Conservation (phyloP, 305 asterid genomes). For the Solanum chacoense region DNA sequence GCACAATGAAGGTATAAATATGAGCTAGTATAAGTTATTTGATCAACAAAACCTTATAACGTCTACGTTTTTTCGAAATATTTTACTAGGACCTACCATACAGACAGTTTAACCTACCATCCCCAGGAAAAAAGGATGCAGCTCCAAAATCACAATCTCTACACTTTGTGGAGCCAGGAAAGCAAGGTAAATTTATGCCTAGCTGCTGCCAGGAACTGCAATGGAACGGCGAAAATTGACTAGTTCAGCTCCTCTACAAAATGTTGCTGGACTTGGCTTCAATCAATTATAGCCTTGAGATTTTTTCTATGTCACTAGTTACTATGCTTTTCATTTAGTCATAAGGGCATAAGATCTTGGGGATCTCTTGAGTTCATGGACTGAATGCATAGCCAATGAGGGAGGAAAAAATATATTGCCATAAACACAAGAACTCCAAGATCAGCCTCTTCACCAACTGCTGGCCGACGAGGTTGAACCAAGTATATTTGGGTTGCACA, state of each 20-base stretch:
- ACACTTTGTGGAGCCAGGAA: not conserved
- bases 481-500: conserved; percentile 69
- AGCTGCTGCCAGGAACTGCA: not conserved
- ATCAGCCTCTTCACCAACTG: conserved; percentile 94
- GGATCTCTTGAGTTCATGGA: conserved; percentile 60
- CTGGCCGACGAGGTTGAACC: conserved; percentile 62
- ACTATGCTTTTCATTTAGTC: not conserved
- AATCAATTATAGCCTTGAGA: not conserved
- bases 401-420: conserved; percentile 54
- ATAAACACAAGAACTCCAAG: conserved; percentile 73
- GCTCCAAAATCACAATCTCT: not conserved
- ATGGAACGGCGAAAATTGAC: not conserved
- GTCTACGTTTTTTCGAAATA: not conserved
- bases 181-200: not conserved
- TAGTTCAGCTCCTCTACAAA: not conserved
- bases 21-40: not conserved
- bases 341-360: conserved; percentile 42
- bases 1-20: not conserved
- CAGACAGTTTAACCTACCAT: not conserved
- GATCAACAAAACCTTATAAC: not conserved
- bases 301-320: not conserved
- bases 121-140: not conserved
- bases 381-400: conserved; percentile 58
- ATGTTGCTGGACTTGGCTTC: not conserved
- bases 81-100: not conserved